Evolutionary conservation across 1,284 basidiomycete genomes (phyloP).

Genomic region (Phlebopus sp.): DNA sequence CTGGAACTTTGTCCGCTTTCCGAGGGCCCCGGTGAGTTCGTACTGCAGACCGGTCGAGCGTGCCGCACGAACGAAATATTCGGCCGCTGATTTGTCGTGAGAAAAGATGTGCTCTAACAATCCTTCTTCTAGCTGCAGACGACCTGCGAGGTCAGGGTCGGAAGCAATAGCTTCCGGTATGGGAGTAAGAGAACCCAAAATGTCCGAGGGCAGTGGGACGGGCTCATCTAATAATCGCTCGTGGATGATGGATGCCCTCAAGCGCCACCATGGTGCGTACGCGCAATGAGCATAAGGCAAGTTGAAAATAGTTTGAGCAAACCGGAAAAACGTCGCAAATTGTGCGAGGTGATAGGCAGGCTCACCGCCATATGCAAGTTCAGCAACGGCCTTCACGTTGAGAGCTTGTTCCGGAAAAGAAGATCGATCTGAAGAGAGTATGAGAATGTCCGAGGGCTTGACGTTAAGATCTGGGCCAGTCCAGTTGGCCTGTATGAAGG

Average conservation of each 20-base stretch:
- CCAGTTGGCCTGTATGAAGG: constrained; percentile 95
- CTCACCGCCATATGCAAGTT: constrained; percentile 86
- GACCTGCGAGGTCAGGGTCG: constrained; percentile 67
- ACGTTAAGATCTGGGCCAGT: constrained; percentile 88
- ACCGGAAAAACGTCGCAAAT: constrained; percentile 69
- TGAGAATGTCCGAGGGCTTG: constrained; percentile 50
- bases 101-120: constrained; percentile 73
- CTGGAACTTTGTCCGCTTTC: constrained; percentile 95
- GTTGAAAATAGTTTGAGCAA: constrained; percentile 73
- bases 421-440: constrained; percentile 30
- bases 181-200: constrained; percentile 48
- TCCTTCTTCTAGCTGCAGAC: constrained; percentile 78
- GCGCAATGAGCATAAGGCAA: constrained; percentile 45
- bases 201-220: constrained; percentile 53
- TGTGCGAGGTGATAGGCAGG: constrained; percentile 92
- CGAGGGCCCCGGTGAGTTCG: constrained; percentile 90
- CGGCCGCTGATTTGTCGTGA: constrained; percentile 78
- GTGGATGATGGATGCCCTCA: constrained; percentile 76
- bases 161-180: constrained; percentile 42
- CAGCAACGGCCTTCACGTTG: constrained; percentile 67
- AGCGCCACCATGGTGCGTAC: constrained; percentile 73
- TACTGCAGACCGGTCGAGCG: constrained; percentile 80
- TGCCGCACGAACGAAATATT: constrained; percentile 80
- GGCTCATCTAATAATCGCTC: constrained; percentile 87
- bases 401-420: constrained; percentile 52